Percentiles rank a stretch among this genome's conserved stretches.
phyloP scores from a whole-genome alignment of 495 filamentous ascomycete genomes.

The Beverwykella pulmonaria region DNA sequence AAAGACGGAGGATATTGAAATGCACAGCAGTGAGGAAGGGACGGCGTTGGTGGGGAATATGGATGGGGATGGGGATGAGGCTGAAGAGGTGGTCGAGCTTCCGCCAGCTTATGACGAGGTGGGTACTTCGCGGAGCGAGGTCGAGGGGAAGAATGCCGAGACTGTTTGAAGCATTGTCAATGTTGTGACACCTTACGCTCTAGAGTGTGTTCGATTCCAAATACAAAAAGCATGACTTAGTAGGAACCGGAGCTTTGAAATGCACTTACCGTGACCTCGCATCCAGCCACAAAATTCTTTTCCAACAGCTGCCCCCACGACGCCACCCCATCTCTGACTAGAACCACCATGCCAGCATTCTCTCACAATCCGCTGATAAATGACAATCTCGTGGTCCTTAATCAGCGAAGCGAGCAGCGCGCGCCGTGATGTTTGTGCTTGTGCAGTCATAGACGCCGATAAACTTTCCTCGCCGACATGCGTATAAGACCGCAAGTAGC shows the following conservation, averaged over 20 bases:
- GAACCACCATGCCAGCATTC: background rate
- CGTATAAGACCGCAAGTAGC: background rate
- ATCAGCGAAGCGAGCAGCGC: background rate
- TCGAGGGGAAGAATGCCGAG: background rate
- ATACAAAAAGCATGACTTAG: background rate
- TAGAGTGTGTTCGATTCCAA: too few species aligned
- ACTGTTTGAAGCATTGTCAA: background rate
- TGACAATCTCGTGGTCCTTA: background rate
- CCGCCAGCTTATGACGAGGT: background rate
- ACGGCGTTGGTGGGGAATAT: constrained; percentile 2
- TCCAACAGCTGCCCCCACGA: background rate
- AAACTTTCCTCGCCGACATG: too few species aligned
- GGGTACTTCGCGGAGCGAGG: background rate
- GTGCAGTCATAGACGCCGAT: too few species aligned
- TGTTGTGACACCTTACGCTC: too few species aligned
- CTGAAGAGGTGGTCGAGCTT: background rate
- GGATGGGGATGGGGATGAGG: background rate
- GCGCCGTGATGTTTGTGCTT: too few species aligned
- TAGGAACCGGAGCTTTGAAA: background rate
- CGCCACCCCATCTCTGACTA: background rate
- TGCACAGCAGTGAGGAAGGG: constrained; percentile 1
- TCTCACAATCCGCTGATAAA: background rate
- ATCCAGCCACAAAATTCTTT: too few species aligned
- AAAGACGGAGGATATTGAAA: constrained; percentile 3
- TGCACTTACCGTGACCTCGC: background rate